phyloP scores from a whole-genome alignment of 2,329 filamentous ascomycete genomes.

The Neobulgaria alba region DNA sequence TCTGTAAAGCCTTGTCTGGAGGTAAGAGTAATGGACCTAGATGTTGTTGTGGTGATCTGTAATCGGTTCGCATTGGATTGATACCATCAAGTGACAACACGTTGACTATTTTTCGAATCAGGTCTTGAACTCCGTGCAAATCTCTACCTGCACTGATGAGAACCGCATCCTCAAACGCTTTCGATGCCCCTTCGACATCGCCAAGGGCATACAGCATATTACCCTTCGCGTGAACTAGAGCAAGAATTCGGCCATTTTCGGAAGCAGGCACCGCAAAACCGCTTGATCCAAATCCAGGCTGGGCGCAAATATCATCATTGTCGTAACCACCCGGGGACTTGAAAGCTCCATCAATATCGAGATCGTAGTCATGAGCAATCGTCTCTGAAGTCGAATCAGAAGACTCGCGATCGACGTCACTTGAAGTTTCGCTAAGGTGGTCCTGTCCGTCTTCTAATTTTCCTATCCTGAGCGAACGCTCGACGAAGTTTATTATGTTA shows the following conservation, averaged over 20 bases:
- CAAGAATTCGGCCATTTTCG: conserved; percentile 87
- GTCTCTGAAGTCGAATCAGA: conserved; percentile 20
- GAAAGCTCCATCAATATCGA: conserved; percentile 17
- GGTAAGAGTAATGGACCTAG: conserved; percentile 61
- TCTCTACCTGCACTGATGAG: conserved; percentile 72
- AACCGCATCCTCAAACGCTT: conserved; percentile 91
- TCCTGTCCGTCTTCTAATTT: conserved; percentile 42
- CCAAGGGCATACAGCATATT: conserved; percentile 93
- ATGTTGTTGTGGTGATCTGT: conserved; percentile 9
- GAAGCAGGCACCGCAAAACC: conserved; percentile 76
- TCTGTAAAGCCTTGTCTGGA: conserved; percentile 75
- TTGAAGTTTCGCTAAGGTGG: conserved; percentile 50
- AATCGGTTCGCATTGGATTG: conserved; percentile 28
- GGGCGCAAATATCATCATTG: conserved; percentile 15
- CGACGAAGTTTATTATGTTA: conserved; percentile 76
- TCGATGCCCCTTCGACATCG: conserved; percentile 70
- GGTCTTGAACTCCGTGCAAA: conserved; percentile 61
- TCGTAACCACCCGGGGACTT: conserved; percentile 12
- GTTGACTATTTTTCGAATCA: conserved; percentile 70
- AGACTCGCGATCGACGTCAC: conserved; percentile 34
- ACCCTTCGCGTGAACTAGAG: conserved; percentile 95
- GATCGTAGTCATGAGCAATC: conserved; percentile 24
- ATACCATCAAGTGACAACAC: conserved; percentile 49
- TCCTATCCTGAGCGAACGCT: conserved; percentile 55
- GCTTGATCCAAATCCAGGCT: conserved; percentile 58